Evolutionary conservation across 805 yeast genomes (phyloP).

Genomic region (Saccharomycopsis fibuligera): DNA sequence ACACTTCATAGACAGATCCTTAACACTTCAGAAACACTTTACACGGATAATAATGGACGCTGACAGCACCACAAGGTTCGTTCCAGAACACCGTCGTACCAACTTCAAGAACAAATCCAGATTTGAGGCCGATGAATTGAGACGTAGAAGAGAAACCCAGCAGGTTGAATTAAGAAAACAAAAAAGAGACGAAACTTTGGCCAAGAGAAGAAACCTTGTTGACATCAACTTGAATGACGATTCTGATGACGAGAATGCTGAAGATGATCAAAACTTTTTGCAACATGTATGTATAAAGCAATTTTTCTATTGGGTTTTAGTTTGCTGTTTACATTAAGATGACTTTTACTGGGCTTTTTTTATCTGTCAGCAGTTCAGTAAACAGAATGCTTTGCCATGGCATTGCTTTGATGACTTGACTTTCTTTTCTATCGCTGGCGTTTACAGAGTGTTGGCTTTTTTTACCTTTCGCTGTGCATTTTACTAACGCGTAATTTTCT

Average conservation of each 20-base stretch:
- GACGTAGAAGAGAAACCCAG: constrained; percentile 96
- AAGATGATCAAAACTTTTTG: constrained; percentile 23
- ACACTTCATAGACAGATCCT: no score
- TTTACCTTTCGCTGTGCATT: no score
- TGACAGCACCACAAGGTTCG: constrained; percentile 73
- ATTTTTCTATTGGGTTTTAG: no score
- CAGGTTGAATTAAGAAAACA: constrained; percentile 96
- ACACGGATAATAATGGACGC: constrained; percentile 73
- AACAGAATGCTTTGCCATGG: background rate
- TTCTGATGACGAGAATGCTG: constrained; percentile 37
- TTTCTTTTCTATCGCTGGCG: background rate
- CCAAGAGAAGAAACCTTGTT: constrained; percentile 83
- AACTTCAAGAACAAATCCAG: constrained; percentile 91
- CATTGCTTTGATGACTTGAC: no score
- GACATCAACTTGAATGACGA: constrained; percentile 47
- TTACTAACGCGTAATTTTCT: background rate
- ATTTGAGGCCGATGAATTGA: constrained; percentile 90
- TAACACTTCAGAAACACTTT: no score
- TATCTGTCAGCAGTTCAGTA: no score
- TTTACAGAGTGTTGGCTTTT: background rate
- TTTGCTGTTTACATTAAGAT: no score
- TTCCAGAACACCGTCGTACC: constrained; percentile 97
- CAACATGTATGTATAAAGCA: constrained; percentile 6
- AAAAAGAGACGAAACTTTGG: constrained; percentile 88
- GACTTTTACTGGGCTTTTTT: no score